A percentile compares a stretch with the other conserved stretches of the same genome.
These are phyloP conservation scores for Bremia lactucae DNA, from an alignment of 352 stramenopile genomes.

Conservation along the genomic window DNA sequence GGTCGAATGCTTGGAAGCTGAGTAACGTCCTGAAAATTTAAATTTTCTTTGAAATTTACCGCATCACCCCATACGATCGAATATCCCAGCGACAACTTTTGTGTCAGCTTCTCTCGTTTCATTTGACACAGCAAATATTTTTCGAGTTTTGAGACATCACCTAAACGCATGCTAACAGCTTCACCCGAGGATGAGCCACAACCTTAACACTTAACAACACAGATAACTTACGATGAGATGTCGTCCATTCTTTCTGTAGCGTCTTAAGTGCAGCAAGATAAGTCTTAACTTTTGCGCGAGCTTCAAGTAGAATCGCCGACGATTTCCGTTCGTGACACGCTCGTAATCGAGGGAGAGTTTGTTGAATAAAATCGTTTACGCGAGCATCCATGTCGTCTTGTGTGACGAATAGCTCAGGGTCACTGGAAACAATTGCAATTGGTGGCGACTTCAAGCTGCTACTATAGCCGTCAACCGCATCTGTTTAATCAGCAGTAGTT, in stretches of 20 bases:
- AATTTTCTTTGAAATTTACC: conserved; percentile 7
- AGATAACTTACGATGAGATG: conserved; percentile 6
- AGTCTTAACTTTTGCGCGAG: conserved; percentile 15
- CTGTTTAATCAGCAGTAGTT: conserved; percentile 13
- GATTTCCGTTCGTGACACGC: conserved; percentile 44
- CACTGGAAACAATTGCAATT: conserved; percentile 4
- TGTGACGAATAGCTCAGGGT: conserved; percentile 5
- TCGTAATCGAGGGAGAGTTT: conserved; percentile 34
- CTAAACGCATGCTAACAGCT: conserved; percentile 15
- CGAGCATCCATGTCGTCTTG: conserved; percentile 43
- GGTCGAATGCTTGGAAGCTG: conserved; percentile 29
- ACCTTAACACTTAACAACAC: background rate
- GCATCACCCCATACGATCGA: conserved; percentile 18
- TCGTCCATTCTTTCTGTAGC: conserved; percentile 1
- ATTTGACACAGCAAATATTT: conserved; percentile 32
- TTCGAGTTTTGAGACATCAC: conserved; percentile 13
- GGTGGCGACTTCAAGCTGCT: conserved; percentile 33
- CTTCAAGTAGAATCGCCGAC: conserved; percentile 32
- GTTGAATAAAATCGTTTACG: conserved; percentile 31
- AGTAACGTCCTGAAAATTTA: conserved; percentile 21
- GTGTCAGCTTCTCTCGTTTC: conserved; percentile 26
- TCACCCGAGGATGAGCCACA: background rate
- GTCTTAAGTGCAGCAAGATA: conserved; percentile 20
- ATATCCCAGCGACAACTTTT: conserved; percentile 25
- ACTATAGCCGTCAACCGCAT: conserved; percentile 30